Conservation (phyloP, 2,329 filamentous ascomycete genomes). For the Mycosphaerella sp. region DNA sequence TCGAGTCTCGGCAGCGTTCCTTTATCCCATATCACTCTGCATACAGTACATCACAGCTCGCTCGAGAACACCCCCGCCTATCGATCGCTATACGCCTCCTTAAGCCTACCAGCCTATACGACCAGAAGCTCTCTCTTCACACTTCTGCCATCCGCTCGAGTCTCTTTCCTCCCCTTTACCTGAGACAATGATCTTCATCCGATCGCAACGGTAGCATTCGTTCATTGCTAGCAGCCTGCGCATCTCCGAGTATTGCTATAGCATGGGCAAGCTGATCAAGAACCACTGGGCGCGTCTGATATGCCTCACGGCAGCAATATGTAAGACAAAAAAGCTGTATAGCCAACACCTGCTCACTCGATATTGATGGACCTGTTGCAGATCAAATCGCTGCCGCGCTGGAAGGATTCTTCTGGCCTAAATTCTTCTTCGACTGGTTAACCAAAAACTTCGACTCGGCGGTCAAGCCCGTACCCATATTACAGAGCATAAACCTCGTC, state of each 20-base stretch:
- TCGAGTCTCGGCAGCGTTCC: conserved; percentile 10
- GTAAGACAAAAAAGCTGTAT: conserved; percentile 43
- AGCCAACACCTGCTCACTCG: background rate
- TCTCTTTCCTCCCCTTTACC: background rate
- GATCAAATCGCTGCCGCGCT: conserved; percentile 82
- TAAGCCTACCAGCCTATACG: background rate
- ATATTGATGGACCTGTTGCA: conserved; percentile 36
- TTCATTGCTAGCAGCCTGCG: conserved; percentile 11
- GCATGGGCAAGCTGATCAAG: conserved; percentile 97
- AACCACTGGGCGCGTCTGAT: conserved; percentile 98
- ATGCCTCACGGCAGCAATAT: conserved; percentile 73
- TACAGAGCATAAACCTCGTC: conserved; percentile 85
- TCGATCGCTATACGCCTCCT: background rate
- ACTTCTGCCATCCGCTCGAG: background rate
- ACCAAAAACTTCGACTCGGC: conserved; percentile 82
- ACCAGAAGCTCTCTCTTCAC: background rate
- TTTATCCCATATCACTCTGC: conserved; percentile 19
- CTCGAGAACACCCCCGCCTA: conserved; percentile 1
- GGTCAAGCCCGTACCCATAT: conserved; percentile 77
- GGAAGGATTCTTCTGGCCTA: conserved; percentile 94
- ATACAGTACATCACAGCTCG: background rate
- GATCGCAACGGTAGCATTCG: conserved; percentile 13
- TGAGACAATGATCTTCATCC: conserved; percentile 16
- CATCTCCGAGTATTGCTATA: conserved; percentile 18
- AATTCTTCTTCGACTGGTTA: conserved; percentile 96